These are phyloP conservation scores for Ophiostoma sp. DNA, from an alignment of 2,329 filamentous ascomycete genomes.

Conservation along the genomic window DNA sequence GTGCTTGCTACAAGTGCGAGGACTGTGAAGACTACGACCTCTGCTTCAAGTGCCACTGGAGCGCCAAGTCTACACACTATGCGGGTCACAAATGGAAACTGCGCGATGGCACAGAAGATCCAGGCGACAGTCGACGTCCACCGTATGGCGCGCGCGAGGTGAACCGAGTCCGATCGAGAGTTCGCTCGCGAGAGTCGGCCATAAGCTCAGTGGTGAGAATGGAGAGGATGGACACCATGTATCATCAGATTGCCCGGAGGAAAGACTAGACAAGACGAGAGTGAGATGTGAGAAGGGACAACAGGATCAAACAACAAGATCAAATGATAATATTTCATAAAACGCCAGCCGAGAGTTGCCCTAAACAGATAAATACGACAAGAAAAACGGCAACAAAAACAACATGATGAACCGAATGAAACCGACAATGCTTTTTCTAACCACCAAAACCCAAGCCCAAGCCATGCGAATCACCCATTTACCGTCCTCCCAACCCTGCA, in stretches of 20 bases:
- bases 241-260: no score
- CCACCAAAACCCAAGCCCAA: neutral
- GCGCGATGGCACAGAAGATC: neutral
- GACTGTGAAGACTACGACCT: conserved; percentile 9
- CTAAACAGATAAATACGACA: neutral
- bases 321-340: conserved; percentile 17
- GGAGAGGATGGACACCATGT: neutral
- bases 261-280: neutral
- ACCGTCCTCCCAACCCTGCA: conserved; percentile 40
- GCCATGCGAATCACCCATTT: neutral
- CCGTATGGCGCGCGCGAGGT: neutral
- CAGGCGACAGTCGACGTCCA: neutral
- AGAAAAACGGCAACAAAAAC: neutral
- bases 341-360: conserved; percentile 8
- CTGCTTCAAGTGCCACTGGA: conserved; percentile 20
- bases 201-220: neutral
- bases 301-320: neutral
- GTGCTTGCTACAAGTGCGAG: conserved; percentile 9
- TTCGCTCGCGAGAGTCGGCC: neutral
- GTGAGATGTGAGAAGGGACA: neutral
- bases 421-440: neutral
- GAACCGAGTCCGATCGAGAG: neutral
- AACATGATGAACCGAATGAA: neutral
- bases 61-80: neutral
- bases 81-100: neutral